Evolutionary conservation across 2,329 filamentous ascomycete genomes (phyloP), one percentile per base, ranked within the genome.

Genomic region (Penicillium sp.): DNA sequence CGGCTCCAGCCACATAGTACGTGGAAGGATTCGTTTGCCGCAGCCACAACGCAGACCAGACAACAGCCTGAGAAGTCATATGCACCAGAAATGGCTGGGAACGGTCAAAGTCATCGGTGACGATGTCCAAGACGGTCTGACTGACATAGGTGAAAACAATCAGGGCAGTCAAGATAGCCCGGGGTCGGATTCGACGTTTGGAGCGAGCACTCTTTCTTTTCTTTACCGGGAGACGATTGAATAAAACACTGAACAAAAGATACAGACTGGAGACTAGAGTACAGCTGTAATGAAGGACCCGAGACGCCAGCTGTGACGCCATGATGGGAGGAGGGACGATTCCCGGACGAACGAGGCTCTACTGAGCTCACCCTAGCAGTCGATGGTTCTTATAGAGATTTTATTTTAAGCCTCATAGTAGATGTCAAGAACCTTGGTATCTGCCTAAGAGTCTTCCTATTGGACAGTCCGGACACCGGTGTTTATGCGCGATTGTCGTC

Each of bases 61-160:
- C 35, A 10, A 39, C 47, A 0, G 41, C 47, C 14, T 46, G 47
- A 30, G 47, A 49, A 36, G 47, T 49, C 47, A 46, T 40, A 49
- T 49, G 47, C 30, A 49, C 41, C 9, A 49, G n/a, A 14, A 49
- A 49, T 7, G 47, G 42, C 25, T 49, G 47, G 14, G 47, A 49
- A 11, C 22, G 27, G 35, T 49, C 47, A 11, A 49, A 18, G n/a
- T 49, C 41, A 46, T 49, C 29, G 16, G 42, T 46, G 41, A 36
- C 25, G n/a, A 49, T 30, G 16, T 31, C 38, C 22, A 49, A 18
- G 12, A 19, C 36, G 10, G 35, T 49, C 30, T 49, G 47, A 34
- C 16, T 35, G 29, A 49, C 30, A 30, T 49, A 49, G 18, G 41
- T 46, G 47, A 49, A 18, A 35, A 49, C 29, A 8, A 49, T 30